phyloP scores from a whole-genome alignment of 352 stramenopile genomes.

The Phytophthora pluvialis region DNA sequence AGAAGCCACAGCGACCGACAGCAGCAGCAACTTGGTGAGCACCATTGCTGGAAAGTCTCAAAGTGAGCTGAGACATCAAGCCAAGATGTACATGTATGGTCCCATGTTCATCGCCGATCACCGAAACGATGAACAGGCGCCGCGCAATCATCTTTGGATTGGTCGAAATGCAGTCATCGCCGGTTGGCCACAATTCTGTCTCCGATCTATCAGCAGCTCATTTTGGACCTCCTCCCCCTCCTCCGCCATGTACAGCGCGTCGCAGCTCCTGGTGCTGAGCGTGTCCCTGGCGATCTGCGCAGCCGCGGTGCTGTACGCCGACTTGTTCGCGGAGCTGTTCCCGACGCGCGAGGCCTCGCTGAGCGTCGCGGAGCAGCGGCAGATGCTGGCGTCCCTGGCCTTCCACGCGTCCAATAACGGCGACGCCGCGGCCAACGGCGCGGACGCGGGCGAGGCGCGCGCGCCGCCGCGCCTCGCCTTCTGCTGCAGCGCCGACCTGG shows the following conservation, averaged over 20 bases:
- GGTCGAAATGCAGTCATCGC: background rate
- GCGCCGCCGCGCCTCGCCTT: conserved; percentile 63
- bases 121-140: conserved; percentile 22
- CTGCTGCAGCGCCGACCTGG: conserved; percentile 83
- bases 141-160: conserved; percentile 8
- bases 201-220: conserved; percentile 5
- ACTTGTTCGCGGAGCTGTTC: conserved; percentile 59
- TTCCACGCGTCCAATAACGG: conserved; percentile 57
- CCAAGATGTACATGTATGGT: conserved; percentile 1
- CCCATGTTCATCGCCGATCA: conserved; percentile 33
- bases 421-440: conserved; percentile 8
- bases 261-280: conserved; percentile 64
- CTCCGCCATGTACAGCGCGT: conserved; percentile 61
- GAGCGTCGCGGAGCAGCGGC: conserved; percentile 58
- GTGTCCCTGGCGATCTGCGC: conserved; percentile 58
- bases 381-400: conserved; percentile 69
- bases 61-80: conserved; percentile 6
- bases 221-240: background rate
- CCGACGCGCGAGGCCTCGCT: conserved; percentile 44
- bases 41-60: conserved; percentile 5
- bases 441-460: conserved; percentile 2
- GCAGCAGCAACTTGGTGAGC: background rate
- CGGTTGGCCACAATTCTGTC: background rate
- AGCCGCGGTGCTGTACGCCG: conserved; percentile 63
- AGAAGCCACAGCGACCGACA: background rate